Base-by-base conservation (phyloP, 106 monocot genomes). In the Platanthera zijinensis region DNA sequence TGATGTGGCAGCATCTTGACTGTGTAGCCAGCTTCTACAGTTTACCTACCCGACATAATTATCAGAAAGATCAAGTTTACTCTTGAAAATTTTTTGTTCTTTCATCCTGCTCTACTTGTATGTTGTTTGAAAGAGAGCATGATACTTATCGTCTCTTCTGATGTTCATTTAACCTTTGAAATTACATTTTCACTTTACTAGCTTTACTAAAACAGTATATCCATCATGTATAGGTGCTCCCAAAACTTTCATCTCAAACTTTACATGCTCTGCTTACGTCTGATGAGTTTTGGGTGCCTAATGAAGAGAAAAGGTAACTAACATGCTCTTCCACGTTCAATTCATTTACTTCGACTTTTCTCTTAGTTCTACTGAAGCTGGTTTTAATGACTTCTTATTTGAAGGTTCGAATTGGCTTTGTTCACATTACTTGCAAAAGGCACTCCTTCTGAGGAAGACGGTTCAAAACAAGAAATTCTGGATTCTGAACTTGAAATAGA, bases 181-280 rank as follows among this genome's bases (percentile, higher is more conserved):
- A 30, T 32, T 66, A 66, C 28, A 12, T 66, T 66, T 66, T 66
- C 4, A 25, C 12, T 32, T 8, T 66, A 10, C 11, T 66, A 66
- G 66, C 66, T 66, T 66, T 66, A 66, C 66, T 66, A 10, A 66
- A 66, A 25, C 0, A 66, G 32, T 66, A 3, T 75, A 21, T n/a
- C 52, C 48, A 49, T 75, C 61, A 30, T 75, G 72, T 66, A 12
- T 74, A 99, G 97, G 93, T 99, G 22, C 88, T 99, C 14, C 92
- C 97, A 32, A 94, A 88, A 81, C 91, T 99, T 78, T 99, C 97
- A 73, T 87, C 88, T 77, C 97, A 94, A 86, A 99, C 97, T 61
- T 77, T 99, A 78, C 92, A 90, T 82, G 85, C 92, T 39, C 80
- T 99, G 46, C 86, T 99, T 76, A 99, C 92, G 74, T 99, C 97